phyloP scores from a whole-genome alignment of 768 basidiomycete genomes.

The Mycena leptocephala region DNA sequence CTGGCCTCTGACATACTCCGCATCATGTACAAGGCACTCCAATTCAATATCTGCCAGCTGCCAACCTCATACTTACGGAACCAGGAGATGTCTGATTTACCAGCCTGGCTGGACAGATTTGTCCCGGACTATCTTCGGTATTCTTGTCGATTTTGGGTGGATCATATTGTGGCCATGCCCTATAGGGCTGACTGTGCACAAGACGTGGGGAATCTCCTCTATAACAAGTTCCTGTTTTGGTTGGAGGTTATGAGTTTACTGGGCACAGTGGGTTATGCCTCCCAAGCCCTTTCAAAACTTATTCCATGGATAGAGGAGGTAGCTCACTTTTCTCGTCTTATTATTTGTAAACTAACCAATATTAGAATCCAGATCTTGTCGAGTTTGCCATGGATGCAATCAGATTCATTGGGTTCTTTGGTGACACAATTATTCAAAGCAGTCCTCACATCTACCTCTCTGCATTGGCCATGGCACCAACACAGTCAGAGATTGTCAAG shows the following conservation, averaged over 20 bases:
- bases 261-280: neutral
- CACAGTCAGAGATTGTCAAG: neutral
- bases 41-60: neutral
- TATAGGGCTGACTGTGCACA: neutral
- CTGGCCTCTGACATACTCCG: neutral
- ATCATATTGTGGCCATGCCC: neutral
- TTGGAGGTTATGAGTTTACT: slow-evolving; percentile 12
- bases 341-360: neutral
- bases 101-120: neutral
- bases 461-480: neutral
- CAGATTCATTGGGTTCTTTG: neutral
- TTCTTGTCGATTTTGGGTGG: neutral
- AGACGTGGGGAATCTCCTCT: neutral
- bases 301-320: neutral
- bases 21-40: neutral
- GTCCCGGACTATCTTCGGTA: neutral
- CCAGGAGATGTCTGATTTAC: neutral
- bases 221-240: slow-evolving; percentile 6
- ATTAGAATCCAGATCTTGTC: neutral
- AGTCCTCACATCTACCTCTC: slow-evolving; percentile 13
- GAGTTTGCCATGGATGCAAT: neutral
- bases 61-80: neutral
- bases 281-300: neutral
- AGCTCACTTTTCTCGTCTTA: neutral
- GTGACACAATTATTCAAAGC: neutral